phyloP scores from a whole-genome alignment of 2,329 filamentous ascomycete genomes.

The Hypoxylon sp. region DNA sequence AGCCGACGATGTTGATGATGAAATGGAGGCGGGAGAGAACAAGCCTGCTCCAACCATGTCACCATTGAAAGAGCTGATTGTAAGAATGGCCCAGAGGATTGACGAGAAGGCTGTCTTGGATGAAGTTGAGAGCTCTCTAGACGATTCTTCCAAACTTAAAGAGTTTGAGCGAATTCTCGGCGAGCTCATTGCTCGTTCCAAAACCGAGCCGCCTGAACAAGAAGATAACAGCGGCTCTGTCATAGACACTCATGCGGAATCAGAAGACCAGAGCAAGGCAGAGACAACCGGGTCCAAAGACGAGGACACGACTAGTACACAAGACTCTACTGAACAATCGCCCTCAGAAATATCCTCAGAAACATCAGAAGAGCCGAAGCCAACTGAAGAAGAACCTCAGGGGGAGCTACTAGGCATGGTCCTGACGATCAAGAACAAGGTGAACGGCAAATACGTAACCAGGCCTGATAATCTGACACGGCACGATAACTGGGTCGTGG shows the following conservation, averaged over 20 bases:
- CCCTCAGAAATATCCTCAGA: neutral
- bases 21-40: slow-evolving; percentile 42
- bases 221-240: slow-evolving; percentile 11
- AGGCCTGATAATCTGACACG: slow-evolving; percentile 68
- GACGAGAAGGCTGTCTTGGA: slow-evolving; percentile 53
- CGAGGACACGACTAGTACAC: slow-evolving; percentile 3
- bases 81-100: slow-evolving; percentile 64
- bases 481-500: slow-evolving; percentile 75
- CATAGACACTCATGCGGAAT: slow-evolving; percentile 11
- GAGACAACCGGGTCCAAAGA: slow-evolving; percentile 12
- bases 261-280: slow-evolving; percentile 4
- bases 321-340: slow-evolving; percentile 21
- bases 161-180: slow-evolving; percentile 68
- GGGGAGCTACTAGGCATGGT: slow-evolving; percentile 75
- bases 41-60: slow-evolving; percentile 55
- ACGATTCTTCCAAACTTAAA: slow-evolving; percentile 60
- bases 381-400: slow-evolving; percentile 30
- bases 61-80: slow-evolving; percentile 63
- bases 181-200: slow-evolving; percentile 61
- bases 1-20: slow-evolving; percentile 43
- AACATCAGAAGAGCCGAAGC: slow-evolving; percentile 16
- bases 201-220: slow-evolving; percentile 38
- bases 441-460: slow-evolving; percentile 74
- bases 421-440: slow-evolving; percentile 78
- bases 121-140: slow-evolving; percentile 47